Base-by-base conservation (phyloP, 345 rosid species). In the Punica granatum region DNA sequence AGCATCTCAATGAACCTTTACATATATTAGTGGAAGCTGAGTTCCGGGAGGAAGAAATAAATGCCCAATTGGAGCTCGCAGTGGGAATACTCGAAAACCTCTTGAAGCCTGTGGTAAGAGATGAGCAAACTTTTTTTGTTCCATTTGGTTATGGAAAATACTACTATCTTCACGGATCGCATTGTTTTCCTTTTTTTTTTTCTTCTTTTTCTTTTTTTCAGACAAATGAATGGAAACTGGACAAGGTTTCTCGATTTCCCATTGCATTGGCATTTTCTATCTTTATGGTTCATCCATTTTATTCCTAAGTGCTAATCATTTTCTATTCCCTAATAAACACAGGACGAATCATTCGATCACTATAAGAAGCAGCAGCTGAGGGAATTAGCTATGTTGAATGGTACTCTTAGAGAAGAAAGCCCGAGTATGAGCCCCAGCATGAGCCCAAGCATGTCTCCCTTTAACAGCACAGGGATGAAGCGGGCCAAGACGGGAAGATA, bases 341-440 rank as follows among this genome's bases (percentile, higher is more conserved):
- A 90, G 99, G 99, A 94, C 36, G 99, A 94, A 71, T 90, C 96
- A 33, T 77, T 81, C 84, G 99, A 94, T 80, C 86, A 84, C 75
- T 89, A 83, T 70, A 94, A 94, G 78, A 89, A 89, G 77, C 92
- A 90, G 63, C 97, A 94, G 75, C 81, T 94, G 61, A 78, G 91
- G 83, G 97, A 94, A 78, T 59, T 94, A 73, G 99, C 97, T 6
- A 69, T 86, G 77, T 71, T 94, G 49, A 94, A 94, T 60, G 92
- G 95, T 64, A 94, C 95, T 3, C 74, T 90, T 9, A 82, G 96
- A 72, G 99, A 90, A 79, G 97, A 90, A 73, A 89, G 91, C 64
- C 97, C 90, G 0, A 82, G 94, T 61, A 87, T 83, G 81, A 87
- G 96, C 72, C 94, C 97, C 7, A 82, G 97, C 71, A 80, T 86